phyloP scores from a whole-genome alignment of 2,329 filamentous ascomycete species.

The Calonectria leucothoes region DNA sequence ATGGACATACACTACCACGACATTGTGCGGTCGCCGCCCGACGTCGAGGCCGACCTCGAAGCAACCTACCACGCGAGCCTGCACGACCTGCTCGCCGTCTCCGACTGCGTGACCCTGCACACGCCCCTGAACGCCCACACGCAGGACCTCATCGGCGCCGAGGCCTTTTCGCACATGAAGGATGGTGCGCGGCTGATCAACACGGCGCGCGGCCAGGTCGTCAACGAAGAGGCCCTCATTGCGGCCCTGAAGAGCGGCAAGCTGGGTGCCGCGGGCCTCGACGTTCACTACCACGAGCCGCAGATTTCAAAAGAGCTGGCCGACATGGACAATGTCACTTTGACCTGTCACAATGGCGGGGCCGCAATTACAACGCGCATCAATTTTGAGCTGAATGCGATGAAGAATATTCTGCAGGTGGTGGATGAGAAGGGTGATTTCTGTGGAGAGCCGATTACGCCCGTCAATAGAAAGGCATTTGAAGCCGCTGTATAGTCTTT shows the following conservation, averaged over 20 bases:
- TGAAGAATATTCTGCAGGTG: conserved; percentile 35
- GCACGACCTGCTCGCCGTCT: conserved; percentile 38
- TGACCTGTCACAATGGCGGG: conserved; percentile 52
- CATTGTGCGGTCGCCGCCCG: conserved; percentile 39
- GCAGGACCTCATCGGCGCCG: conserved; percentile 25
- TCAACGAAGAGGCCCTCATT: conserved; percentile 63
- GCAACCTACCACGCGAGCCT: conserved; percentile 45
- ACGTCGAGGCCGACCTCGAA: conserved; percentile 44
- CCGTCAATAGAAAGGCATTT: conserved; percentile 28
- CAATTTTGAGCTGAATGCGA: conserved; percentile 49
- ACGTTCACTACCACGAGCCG: conserved; percentile 67
- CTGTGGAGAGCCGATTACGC: conserved; percentile 23
- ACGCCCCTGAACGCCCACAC: conserved; percentile 40
- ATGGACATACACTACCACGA: conserved; percentile 69
- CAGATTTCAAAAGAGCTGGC: conserved; percentile 53
- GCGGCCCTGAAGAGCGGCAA: conserved; percentile 58
- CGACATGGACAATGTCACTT: conserved; percentile 52
- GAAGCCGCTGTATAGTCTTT: background rate
- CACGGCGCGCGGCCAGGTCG: conserved; percentile 62
- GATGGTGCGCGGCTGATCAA: conserved; percentile 61
- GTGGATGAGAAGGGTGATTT: conserved; percentile 36
- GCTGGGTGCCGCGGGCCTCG: conserved; percentile 60
- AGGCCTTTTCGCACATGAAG: conserved; percentile 54
- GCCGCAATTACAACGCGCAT: conserved; percentile 52
- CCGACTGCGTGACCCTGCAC: conserved; percentile 50